A percentile compares a stretch with the other conserved stretches of the same genome.
Conservation (phyloP, 306 rosid genomes). For the Malus domestica region ASM211411v1 NC_041791.1:807501-808000, state of each 20-base stretch:
- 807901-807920: not conserved
- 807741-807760: too few species aligned
- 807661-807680: not conserved
- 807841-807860: not conserved
- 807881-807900: not conserved
- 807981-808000: too few species aligned
- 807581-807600: not conserved
- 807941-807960: not conserved
- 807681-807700: too few species aligned
- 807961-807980: not conserved
- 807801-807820: not conserved
- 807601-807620: not conserved
- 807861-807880: not conserved
- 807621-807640: not conserved
- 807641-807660: not conserved
- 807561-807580: not conserved
- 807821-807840: not conserved
- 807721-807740: too few species aligned
- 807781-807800: too few species aligned
- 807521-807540: not conserved
- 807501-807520: not conserved
- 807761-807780: too few species aligned
- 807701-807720: too few species aligned
- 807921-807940: not conserved
- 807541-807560: not conserved